phyloP scores from a whole-genome alignment of 164 flowering plant species.

The Magnolia kwangsiensis region DNA sequence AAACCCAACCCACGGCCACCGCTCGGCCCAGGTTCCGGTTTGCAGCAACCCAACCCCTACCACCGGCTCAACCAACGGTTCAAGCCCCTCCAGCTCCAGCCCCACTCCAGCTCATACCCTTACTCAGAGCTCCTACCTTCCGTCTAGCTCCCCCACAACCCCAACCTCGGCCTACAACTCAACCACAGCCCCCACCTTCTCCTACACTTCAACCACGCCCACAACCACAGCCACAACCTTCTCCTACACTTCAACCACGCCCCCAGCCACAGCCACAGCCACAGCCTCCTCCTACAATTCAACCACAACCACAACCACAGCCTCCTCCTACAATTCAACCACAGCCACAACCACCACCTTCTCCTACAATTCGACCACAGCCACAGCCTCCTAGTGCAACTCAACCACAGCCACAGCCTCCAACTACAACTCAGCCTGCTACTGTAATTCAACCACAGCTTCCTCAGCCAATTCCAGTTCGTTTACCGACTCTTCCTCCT shows the following conservation, averaged over 20 bases:
- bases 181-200: not conserved
- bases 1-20: not conserved
- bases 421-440: not conserved
- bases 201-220: not conserved
- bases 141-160: not conserved
- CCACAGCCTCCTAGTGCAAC: not conserved
- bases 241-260: conserved; percentile 6
- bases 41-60: not conserved
- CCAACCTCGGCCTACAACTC: not conserved
- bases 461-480: not conserved
- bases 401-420: conserved; percentile 5
- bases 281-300: not conserved
- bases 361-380: not conserved
- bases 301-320: not conserved
- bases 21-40: not conserved
- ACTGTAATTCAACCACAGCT: not conserved
- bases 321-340: not conserved
- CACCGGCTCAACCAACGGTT: not conserved
- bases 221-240: conserved; percentile 1
- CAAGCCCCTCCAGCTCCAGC: not conserved
- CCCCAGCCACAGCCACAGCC: conserved; percentile 5
- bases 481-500: conserved; percentile 13
- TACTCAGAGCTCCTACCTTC: not conserved
- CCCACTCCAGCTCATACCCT: not conserved
- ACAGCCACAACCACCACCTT: not conserved